Base-by-base conservation (phyloP, 2,329 filamentous ascomycete species). In the Trichoderma brevicompactum region DNA sequence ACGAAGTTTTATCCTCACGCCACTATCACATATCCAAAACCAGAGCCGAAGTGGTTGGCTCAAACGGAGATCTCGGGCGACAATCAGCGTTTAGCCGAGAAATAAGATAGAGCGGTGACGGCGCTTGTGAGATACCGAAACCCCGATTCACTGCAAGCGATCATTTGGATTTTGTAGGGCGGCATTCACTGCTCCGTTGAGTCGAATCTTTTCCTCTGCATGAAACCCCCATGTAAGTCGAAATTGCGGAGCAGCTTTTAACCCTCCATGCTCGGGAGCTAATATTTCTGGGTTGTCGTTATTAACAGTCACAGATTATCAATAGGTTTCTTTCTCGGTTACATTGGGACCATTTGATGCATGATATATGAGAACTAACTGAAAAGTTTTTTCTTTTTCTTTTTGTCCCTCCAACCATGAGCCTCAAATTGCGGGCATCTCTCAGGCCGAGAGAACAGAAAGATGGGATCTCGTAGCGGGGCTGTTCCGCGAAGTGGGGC, bases 401-500 rank as follows among this genome's bases (percentile, higher is more conserved):
- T 7, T 8, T 9, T 34, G n/a, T n/a, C 23, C 23, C 23, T 28
- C 23, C 23, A 2, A 2, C 23, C 23, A 9, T 36, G 1, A 2
- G 7, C 15, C 3, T 32, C 9, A 7, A 7, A 3, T 44, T 32
- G 9, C 23, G 23, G 23, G 23, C n/a, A 28, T 28, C 23, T 28
- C 23, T 28, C 2, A 2, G 17, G 15, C 53, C 2, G 19, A 28
- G 9, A 41, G 36, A n/a, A 28, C 17, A 36, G 7, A 48, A 49
- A 7, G 5, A 7, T 15, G 10, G n/a, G 9, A 19, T 3, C 10
- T 36, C 2, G 9, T 5, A 32, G 52, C 49, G 64, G 64, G 53
- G 53, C 34, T 3, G 12, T 66, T 66, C 64, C 64, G 64, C 64
- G 19, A 1, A 17, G 64, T 61, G 64, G 56, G 64, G 53, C 19